Evolutionary conservation across 2,329 filamentous ascomycete species (phyloP), one percentile per base, ranked within the genome.

Genomic region (Pseudocercospora fijiensis): DNA sequence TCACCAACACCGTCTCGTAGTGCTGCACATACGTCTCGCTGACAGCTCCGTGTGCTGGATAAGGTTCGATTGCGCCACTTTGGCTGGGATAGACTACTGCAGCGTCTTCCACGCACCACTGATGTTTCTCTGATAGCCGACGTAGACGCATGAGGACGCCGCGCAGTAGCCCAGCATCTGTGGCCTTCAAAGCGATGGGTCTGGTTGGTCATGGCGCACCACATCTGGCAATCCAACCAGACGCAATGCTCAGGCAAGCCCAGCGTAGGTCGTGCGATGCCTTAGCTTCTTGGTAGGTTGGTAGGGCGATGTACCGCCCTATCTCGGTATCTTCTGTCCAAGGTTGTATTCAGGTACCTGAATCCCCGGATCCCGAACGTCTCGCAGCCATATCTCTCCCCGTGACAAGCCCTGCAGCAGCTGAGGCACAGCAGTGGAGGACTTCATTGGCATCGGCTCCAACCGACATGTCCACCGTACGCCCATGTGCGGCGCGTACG

Each of bases 401-500:
- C 53, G 53, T 53, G 30, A 56, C 28, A 11, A 56, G 53, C 30
- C 53, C 53, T 56, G 28, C 53, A 56, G 30, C 53, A 18, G 28
- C 53, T 41, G 27, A 33, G n/a, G 37, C 37, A 56, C n/a, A 13
- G 26, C 13, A 24, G 53, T 56, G 53, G 53, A 33, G 53, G 53
- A 22, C 18, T 49, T 28, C 57, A 30, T 45, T 49, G 37, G 41
- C 24, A 47, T 47, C 41, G 57, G 43, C 43, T 58, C 57, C 37
- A 58, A 28, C 57, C 57, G 41, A 47, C 5, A 28, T 47, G 57
- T 58, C 37, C 57, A 49, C 57, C 28, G 33, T 47, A 49, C 33
- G 57, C 37, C 53, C 53, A 26, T 56, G 28, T 20, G 49, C 49
- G 49, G 49, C 49, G 26, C 53, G 53, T 56, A 56, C 53, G 53